Evolutionary conservation across 1,284 basidiomycete species (phyloP).

Genomic region (Irpex lacteus): DNA sequence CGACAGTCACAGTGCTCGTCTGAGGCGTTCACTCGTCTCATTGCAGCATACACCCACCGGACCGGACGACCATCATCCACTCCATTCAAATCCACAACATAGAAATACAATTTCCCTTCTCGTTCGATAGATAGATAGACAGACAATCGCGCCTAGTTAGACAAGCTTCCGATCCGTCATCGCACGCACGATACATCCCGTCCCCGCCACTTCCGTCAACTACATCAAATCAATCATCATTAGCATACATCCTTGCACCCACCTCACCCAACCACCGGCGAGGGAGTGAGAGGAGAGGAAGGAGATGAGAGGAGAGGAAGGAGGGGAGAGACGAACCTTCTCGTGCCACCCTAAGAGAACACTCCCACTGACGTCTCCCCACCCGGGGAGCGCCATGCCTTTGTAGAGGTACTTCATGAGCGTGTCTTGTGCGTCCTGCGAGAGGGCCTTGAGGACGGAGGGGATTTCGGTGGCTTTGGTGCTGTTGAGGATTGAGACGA

Average conservation of each 20-base stretch:
- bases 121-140: too few species aligned
- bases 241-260: slow-evolving; percentile 1
- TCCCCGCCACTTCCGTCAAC: slow-evolving; percentile 94
- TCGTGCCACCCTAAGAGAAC: slow-evolving; percentile 95
- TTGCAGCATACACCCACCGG: too few species aligned
- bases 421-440: slow-evolving; percentile 83
- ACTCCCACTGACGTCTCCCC: slow-evolving; percentile 84
- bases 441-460: slow-evolving; percentile 70
- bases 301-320: background rate
- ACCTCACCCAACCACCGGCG: too few species aligned
- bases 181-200: slow-evolving; percentile 94
- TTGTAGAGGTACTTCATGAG: slow-evolving; percentile 99
- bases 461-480: slow-evolving; percentile 91
- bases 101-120: too few species aligned
- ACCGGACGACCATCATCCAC: too few species aligned
- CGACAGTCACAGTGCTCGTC: too few species aligned
- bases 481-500: slow-evolving; percentile 94
- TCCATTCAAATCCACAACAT: too few species aligned
- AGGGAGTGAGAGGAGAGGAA: too few species aligned
- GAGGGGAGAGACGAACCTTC: slow-evolving; percentile 64
- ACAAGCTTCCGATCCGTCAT: slow-evolving; percentile 93
- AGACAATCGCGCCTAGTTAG: slow-evolving; percentile 33
- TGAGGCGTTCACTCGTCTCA: too few species aligned
- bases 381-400: slow-evolving; percentile 83
- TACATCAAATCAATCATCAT: slow-evolving; percentile 30